Conservation (phyloP, 2,329 filamentous ascomycete genomes). For the Cryphonectria radicalis region DNA sequence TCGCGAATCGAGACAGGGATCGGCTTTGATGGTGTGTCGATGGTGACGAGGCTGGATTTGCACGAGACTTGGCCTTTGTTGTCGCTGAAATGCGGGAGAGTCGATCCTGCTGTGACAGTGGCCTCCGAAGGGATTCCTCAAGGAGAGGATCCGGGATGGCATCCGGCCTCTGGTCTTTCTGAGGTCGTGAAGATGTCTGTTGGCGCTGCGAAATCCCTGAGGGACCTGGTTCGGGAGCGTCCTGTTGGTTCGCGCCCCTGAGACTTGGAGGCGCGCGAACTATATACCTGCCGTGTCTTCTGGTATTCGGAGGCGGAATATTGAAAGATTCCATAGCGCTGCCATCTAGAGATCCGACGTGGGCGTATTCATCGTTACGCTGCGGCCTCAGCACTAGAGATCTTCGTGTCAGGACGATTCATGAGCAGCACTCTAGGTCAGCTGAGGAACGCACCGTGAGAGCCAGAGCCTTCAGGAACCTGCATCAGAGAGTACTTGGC, state of each 20-base stretch:
- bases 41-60: slow-evolving; percentile 26
- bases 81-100: slow-evolving; percentile 42
- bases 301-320: slow-evolving; percentile 16
- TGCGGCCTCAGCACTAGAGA: slow-evolving; percentile 13
- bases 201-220: not conserved
- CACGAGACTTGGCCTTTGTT: slow-evolving; percentile 29
- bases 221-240: not conserved
- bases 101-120: slow-evolving; percentile 50
- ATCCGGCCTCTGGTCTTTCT: slow-evolving; percentile 36
- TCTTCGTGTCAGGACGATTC: slow-evolving; percentile 1
- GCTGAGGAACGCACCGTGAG: slow-evolving; percentile 3
- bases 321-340: slow-evolving; percentile 4
- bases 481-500: slow-evolving; percentile 33
- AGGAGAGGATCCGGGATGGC: slow-evolving; percentile 44
- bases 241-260: slow-evolving; percentile 1
- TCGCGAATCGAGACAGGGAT: slow-evolving; percentile 47
- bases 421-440: not conserved
- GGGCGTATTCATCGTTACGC: slow-evolving; percentile 26
- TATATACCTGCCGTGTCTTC: slow-evolving; percentile 27
- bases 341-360: slow-evolving; percentile 24
- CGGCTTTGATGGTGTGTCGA: slow-evolving; percentile 49
- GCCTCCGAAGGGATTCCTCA: slow-evolving; percentile 50
- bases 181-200: slow-evolving; percentile 22
- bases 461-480: slow-evolving; percentile 31
- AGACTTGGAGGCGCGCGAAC: slow-evolving; percentile 25